phyloP scores from a whole-genome alignment of 176 grass and related monocot species.

The Poa annua region DNA sequence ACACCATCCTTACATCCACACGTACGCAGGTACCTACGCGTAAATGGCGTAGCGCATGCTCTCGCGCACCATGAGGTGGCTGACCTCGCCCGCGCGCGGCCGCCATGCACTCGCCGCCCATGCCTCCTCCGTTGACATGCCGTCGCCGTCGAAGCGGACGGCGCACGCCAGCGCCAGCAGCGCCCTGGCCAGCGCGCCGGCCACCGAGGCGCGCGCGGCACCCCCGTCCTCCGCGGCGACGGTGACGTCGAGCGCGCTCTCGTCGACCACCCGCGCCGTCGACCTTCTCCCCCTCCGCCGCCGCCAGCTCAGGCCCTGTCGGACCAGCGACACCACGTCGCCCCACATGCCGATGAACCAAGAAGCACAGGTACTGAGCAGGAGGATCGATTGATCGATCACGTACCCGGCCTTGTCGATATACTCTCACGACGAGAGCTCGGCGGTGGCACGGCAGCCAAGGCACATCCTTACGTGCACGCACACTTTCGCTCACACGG shows the following conservation, averaged over 20 bases:
- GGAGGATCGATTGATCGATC: not conserved
- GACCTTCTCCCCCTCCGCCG: constrained; percentile 37
- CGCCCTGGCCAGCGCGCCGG: constrained; percentile 43
- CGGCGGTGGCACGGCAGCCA: constrained; percentile 27
- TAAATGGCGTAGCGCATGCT: constrained; percentile 86
- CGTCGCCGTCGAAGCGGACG: constrained; percentile 54
- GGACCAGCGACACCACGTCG: constrained; percentile 39
- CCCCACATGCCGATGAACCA: constrained; percentile 38
- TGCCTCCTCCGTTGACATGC: constrained; percentile 45
- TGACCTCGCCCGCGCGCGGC: constrained; percentile 63
- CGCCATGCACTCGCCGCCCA: constrained; percentile 52
- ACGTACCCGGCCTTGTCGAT: not conserved
- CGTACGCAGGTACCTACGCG: constrained; percentile 37
- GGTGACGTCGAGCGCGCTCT: constrained; percentile 45
- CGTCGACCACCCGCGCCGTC: constrained; percentile 59
- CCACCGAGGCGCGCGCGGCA: not conserved
- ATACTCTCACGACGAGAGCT: constrained; percentile 27
- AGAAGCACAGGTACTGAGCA: not conserved
- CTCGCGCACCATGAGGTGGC: constrained; percentile 74
- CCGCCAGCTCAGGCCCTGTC: constrained; percentile 49
- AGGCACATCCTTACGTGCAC: constrained; percentile 37
- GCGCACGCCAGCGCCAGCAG: constrained; percentile 60
- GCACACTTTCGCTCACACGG: constrained; percentile 25
- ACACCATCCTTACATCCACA: not conserved
- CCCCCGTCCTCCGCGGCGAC: not conserved